Percentiles rank a stretch among this genome's conserved stretches.
Evolutionary conservation across 2,329 filamentous ascomycete species (phyloP).

Genomic region (Pyrenophora tritici-repentis): DNA sequence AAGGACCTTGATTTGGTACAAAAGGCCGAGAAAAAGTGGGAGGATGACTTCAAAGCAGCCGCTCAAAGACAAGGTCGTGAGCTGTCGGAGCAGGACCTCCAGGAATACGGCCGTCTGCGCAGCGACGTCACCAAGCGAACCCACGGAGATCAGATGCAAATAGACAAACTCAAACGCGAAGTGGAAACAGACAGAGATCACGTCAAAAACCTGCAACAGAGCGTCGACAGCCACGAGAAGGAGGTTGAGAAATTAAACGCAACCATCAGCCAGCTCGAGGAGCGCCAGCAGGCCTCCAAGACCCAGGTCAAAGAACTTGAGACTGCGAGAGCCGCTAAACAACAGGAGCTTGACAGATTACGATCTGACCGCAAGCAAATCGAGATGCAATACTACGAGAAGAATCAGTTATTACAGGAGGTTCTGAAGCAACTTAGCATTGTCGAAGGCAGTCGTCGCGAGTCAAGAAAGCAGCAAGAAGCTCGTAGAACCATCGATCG

Average conservation of each 20-base stretch:
- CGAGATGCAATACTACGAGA: slow-evolving; percentile 80
- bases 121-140: slow-evolving; percentile 84
- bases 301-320: slow-evolving; percentile 68
- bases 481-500: slow-evolving; percentile 83
- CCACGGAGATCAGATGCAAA: slow-evolving; percentile 77
- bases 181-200: slow-evolving; percentile 91
- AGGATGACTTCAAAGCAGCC: slow-evolving; percentile 82
- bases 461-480: slow-evolving; percentile 78
- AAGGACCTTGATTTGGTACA: slow-evolving; percentile 84
- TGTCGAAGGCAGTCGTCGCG: slow-evolving; percentile 81
- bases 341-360: slow-evolving; percentile 80
- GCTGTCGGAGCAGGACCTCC: slow-evolving; percentile 81
- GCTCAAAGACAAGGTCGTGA: slow-evolving; percentile 86
- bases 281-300: slow-evolving; percentile 69
- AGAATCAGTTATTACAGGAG: slow-evolving; percentile 89
- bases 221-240: slow-evolving; percentile 77
- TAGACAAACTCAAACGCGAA: slow-evolving; percentile 86
- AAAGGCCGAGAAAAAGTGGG: slow-evolving; percentile 86
- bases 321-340: slow-evolving; percentile 81
- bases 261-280: slow-evolving; percentile 70
- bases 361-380: slow-evolving; percentile 51
- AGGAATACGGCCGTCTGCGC: slow-evolving; percentile 84
- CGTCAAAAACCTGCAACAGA: slow-evolving; percentile 85
- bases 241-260: slow-evolving; percentile 73
- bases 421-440: slow-evolving; percentile 80